phyloP scores from a whole-genome alignment of 345 rosid genomes.

The Dimocarpus longan region DNA sequence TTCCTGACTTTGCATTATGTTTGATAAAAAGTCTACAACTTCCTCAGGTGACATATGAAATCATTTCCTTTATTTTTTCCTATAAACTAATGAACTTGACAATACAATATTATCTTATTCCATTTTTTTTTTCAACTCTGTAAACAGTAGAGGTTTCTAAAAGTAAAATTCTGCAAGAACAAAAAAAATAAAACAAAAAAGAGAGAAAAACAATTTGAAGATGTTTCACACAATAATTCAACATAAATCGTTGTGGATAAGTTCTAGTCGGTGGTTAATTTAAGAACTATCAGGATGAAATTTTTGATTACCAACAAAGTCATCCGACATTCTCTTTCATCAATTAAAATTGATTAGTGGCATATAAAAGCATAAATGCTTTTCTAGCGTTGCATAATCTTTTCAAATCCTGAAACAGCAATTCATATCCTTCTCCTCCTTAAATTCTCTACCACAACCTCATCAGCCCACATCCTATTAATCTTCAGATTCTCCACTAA shows the following conservation, averaged over 20 bases:
- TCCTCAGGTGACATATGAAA: neutral
- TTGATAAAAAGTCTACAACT: neutral
- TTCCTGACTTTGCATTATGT: neutral
- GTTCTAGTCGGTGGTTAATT: neutral
- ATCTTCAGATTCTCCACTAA: neutral
- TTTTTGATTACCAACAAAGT: neutral
- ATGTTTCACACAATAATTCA: neutral
- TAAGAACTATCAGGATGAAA: neutral
- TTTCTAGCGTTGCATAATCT: neutral
- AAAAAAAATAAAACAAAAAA: no score
- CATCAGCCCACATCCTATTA: neutral
- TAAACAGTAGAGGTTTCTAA: neutral
- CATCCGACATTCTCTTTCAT: neutral
- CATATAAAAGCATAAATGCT: neutral
- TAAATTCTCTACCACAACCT: neutral
- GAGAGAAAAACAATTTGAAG: neutral
- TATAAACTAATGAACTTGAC: neutral
- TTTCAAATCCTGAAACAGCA: neutral
- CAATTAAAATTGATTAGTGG: neutral
- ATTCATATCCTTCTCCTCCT: neutral
- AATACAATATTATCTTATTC: neutral
- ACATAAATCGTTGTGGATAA: neutral
- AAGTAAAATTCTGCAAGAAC: neutral
- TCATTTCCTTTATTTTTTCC: neutral
- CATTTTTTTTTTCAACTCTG: neutral